Base-by-base conservation (phyloP, 2,329 filamentous ascomycete species). In the Fusarium fracticaudum region DNA sequence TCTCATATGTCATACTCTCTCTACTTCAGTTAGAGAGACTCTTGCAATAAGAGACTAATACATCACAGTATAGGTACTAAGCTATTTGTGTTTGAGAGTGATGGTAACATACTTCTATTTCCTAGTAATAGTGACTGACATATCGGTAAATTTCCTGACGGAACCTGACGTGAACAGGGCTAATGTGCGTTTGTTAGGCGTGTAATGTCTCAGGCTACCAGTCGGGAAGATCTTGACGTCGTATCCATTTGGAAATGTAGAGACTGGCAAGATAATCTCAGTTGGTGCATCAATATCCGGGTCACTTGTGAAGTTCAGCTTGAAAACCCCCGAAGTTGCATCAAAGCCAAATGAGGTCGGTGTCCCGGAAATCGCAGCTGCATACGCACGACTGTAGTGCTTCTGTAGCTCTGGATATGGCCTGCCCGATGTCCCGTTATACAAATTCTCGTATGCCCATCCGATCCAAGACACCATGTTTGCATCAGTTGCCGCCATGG, bases 221-320 rank as follows among this genome's bases (percentile, higher is more conserved):
- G n/a, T n/a, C n/a, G n/a, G n/a, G n/a, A n/a, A n/a, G n/a, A n/a
- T n/a, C n/a, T n/a, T n/a, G n/a, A n/a, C n/a, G 0, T 60, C 8
- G 6, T 54, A 54, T 0, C 58, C 58, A 0, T 20, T 43, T 0
- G 18, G 29, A n/a, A 54, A 60, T 0, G 37, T 35, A 9, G 14
- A 18, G 0, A 0, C 1, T 0, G 58, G 58, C 0, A 41, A 0
- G 3, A 61, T 35, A 0, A 61, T 35, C 29, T 61, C 59, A 5
- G 59, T 61, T 0, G 59, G 59, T 15, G 59, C 59, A 8, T 1
- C 0, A 0, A 20, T 43, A 2, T 1, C 1, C 0, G 37, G 18
- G 0, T 61, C n/a, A 1, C 47, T 43, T 0, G 37, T 61, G n/a
- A 61, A 61, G 10, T 15, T 26, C 3, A 61, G 10, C n/a, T 12